Base-by-base conservation (phyloP, 2,329 filamentous ascomycete species). In the Cercospora sp. region DNA sequence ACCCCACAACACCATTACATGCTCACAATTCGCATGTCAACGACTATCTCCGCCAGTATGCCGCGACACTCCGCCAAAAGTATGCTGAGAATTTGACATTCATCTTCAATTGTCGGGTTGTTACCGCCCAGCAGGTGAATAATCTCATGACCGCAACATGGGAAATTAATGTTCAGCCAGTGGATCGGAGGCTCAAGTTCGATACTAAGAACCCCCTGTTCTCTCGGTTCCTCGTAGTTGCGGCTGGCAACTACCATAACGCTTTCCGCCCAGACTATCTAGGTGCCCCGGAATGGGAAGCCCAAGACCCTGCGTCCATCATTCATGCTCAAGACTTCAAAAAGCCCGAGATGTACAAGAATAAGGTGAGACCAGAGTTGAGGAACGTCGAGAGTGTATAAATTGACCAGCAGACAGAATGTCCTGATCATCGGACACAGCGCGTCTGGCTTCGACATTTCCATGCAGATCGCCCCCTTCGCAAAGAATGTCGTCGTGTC, bases 381-480 rank as follows among this genome's bases (percentile, higher is more conserved):
- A 45, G 18, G 30, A 12, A 30, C 24, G 12, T 49, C 9, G 28
- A 13, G 24, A 13, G n/a, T 28, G 5, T 53, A 8, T 24, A 32
- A 32, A 55, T 58, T 55, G 49, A 28, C 45, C 8, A 16, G 3
- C 51, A 61, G 3, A 5, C 32, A 71, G 69, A 67, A 53, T 30
- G 69, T 69, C 12, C 51, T 71, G n/a, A 69, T 71, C 12, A 34
- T 69, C 12, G 69, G 69, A 8, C 65, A 71, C 18, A 30, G 64
- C 21, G 51, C 69, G 16, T 67, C 64, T 12, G 69, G 67, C 40
- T 67, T 59, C 60, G 69, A 69, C 55, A 71, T 71, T n/a, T 65
- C 64, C 13, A 4, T 7, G 8, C 61, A 66, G 21, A 55, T 71
- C 24, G 57, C 49, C 4, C 7, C 8, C 26, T 24, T 34, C 3